phyloP scores from a whole-genome alignment of 768 basidiomycete species.

The Tylopilus vinaceipallidus region DNA sequence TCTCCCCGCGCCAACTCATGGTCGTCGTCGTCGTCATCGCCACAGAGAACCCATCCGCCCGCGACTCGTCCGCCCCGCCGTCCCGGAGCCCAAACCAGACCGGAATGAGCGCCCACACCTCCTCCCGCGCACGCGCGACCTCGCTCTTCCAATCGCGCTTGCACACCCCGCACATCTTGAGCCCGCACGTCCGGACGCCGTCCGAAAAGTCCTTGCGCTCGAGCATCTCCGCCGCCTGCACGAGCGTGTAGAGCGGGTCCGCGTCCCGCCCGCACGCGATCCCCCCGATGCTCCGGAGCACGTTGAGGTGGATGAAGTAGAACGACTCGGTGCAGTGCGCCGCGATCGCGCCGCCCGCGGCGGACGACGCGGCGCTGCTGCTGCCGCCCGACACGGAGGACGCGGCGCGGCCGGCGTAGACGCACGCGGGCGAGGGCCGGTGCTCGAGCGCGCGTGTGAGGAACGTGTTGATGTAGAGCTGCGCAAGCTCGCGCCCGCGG shows the following conservation, averaged over 20 bases:
- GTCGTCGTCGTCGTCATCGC: neutral
- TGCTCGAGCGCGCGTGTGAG: slow-evolving; percentile 53
- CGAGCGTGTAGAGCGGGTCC: slow-evolving; percentile 68
- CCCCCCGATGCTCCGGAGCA: slow-evolving; percentile 67
- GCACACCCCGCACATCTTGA: slow-evolving; percentile 53
- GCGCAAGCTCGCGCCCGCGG: slow-evolving; percentile 62
- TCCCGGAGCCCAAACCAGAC: slow-evolving; percentile 57
- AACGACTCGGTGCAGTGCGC: slow-evolving; percentile 62
- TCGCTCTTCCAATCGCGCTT: slow-evolving; percentile 46
- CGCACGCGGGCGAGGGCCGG: slow-evolving; percentile 52
- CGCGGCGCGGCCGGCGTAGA: slow-evolving; percentile 33
- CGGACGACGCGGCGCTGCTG: too few species aligned
- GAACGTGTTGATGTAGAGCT: slow-evolving; percentile 61
- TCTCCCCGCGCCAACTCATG: too few species aligned
- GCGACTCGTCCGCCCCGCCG: neutral
- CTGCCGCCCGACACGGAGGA: too few species aligned
- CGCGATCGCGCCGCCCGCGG: too few species aligned
- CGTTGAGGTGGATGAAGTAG: slow-evolving; percentile 74
- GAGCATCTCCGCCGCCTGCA: slow-evolving; percentile 71
- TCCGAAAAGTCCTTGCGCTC: slow-evolving; percentile 68
- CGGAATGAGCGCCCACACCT: slow-evolving; percentile 61
- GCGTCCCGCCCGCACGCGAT: slow-evolving; percentile 72
- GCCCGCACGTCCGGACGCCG: slow-evolving; percentile 50
- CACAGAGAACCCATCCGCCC: neutral
- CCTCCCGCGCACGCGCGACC: slow-evolving; percentile 48